Evolutionary conservation across 257 asterid genomes (phyloP).

Genomic region (Henckelia pumila): DNA sequence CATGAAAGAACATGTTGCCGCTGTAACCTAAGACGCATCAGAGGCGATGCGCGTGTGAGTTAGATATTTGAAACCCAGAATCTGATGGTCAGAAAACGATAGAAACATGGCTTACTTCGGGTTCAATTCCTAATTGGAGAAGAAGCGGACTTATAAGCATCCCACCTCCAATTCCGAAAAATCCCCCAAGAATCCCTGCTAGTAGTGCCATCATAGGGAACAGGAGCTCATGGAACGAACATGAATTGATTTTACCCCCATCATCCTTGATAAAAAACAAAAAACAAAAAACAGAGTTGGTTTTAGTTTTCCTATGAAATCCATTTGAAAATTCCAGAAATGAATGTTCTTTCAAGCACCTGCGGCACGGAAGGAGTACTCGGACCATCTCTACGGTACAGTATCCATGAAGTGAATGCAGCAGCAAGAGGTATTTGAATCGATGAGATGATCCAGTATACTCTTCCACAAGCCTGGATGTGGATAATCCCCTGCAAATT

Average conservation of each 20-base stretch:
- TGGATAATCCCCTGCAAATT: constrained; percentile 54
- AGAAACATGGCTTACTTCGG: constrained; percentile 53
- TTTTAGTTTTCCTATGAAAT: not conserved
- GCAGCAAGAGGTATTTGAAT: constrained; percentile 70
- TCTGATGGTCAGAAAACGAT: not conserved
- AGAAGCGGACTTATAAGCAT: constrained; percentile 88
- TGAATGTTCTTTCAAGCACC: constrained; percentile 28
- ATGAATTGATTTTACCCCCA: constrained; percentile 21
- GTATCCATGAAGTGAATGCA: constrained; percentile 58
- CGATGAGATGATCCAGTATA: constrained; percentile 74
- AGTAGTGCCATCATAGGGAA: constrained; percentile 82
- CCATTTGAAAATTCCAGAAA: not conserved
- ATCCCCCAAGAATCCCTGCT: constrained; percentile 82
- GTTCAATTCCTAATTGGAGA: constrained; percentile 71
- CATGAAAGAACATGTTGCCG: constrained; percentile 90
- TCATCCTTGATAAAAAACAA: constrained; percentile 46
- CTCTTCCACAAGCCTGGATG: constrained; percentile 71
- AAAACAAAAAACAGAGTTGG: constrained; percentile 4
- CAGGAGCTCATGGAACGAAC: constrained; percentile 26
- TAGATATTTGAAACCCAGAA: not conserved
- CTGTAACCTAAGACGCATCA: constrained; percentile 69
- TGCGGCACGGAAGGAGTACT: constrained; percentile 30
- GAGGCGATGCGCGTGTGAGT: not conserved
- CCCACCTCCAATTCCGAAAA: constrained; percentile 95
- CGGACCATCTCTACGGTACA: constrained; percentile 30